Percentiles rank a stretch among this genome's conserved stretches.
Evolutionary conservation across 2,329 filamentous ascomycete species (phyloP).

Genomic region (Didymella pomorum): DNA sequence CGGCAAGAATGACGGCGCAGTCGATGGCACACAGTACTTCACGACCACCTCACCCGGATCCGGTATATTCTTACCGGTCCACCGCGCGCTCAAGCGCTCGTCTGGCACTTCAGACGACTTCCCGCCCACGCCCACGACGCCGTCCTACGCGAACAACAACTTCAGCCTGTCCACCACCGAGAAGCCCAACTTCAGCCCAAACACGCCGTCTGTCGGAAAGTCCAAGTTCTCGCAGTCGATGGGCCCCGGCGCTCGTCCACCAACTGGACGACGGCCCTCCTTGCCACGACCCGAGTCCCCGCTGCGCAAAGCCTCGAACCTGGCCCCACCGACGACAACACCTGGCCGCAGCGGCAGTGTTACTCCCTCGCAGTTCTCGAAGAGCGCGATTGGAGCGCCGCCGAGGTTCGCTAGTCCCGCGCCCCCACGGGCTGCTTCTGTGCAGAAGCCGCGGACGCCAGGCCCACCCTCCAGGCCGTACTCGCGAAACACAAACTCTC

Average conservation of each 20-base stretch:
- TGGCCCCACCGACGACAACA: constrained; percentile 46
- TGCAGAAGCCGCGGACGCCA: constrained; percentile 55
- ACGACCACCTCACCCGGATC: constrained; percentile 77
- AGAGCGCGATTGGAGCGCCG: constrained; percentile 62
- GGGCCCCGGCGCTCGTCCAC: constrained; percentile 71
- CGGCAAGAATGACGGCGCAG: constrained; percentile 96
- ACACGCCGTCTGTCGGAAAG: constrained; percentile 71
- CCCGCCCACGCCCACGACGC: constrained; percentile 74
- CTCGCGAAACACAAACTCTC: constrained; percentile 57
- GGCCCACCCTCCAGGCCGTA: constrained; percentile 54
- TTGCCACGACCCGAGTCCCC: constrained; percentile 91
- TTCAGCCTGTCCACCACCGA: constrained; percentile 66
- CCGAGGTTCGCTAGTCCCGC: constrained; percentile 68
- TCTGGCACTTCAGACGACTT: constrained; percentile 64
- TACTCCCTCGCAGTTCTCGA: constrained; percentile 63
- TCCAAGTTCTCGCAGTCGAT: constrained; percentile 92
- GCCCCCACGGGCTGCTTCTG: constrained; percentile 66
- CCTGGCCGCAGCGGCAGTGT: constrained; percentile 64
- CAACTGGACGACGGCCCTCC: constrained; percentile 67
- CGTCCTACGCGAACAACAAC: constrained; percentile 60
- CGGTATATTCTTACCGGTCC: constrained; percentile 90
- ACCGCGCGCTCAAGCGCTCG: constrained; percentile 76
- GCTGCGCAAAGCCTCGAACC: constrained; percentile 64
- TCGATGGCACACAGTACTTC: constrained; percentile 86
- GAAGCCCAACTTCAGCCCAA: constrained; percentile 48